These are phyloP conservation scores for Corymbia calophylla DNA, from an alignment of 441 rosid genomes.

Conservation along the genomic window DNA sequence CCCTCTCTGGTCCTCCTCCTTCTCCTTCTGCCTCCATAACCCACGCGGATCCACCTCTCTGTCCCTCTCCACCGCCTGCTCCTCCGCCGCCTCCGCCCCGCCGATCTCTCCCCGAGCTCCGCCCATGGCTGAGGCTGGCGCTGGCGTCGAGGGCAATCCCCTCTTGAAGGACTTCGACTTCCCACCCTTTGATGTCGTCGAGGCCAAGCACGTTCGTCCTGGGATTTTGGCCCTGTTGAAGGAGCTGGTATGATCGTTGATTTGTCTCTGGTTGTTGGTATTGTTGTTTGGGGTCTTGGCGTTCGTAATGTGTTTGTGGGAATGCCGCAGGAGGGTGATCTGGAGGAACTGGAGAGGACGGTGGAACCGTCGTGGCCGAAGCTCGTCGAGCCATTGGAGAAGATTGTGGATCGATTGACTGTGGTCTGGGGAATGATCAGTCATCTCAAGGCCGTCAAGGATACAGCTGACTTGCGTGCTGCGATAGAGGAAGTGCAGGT, in stretches of 20 bases:
- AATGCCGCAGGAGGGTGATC: constrained; percentile 44
- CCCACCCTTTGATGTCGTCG: constrained; percentile 63
- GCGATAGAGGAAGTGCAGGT: constrained; percentile 95
- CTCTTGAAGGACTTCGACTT: constrained; percentile 63
- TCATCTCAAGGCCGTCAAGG: constrained; percentile 81
- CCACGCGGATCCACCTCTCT: constrained; percentile 14
- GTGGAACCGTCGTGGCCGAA: constrained; percentile 83
- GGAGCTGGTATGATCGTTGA: constrained; percentile 35
- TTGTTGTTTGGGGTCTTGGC: neutral
- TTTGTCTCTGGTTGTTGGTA: neutral
- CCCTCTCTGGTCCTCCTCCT: constrained; percentile 72
- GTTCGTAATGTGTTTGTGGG: neutral
- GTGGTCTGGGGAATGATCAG: constrained; percentile 74
- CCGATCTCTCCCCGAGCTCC: neutral
- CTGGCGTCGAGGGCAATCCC: constrained; percentile 35
- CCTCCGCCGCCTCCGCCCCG: constrained; percentile 26
- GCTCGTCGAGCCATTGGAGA: constrained; percentile 86
- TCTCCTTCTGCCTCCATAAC: constrained; percentile 50
- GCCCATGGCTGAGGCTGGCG: constrained; percentile 19
- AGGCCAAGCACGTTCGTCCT: constrained; percentile 61
- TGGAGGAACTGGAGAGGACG: constrained; percentile 70
- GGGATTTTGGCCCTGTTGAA: constrained; percentile 65
- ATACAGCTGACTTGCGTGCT: constrained; percentile 75
- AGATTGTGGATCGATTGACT: constrained; percentile 43
- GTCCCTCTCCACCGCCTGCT: constrained; percentile 20